Evolutionary conservation across 164 flowering plant genomes (phyloP), one percentile per base, ranked within the genome.

Genomic region (Dillenia turbinata): DNA sequence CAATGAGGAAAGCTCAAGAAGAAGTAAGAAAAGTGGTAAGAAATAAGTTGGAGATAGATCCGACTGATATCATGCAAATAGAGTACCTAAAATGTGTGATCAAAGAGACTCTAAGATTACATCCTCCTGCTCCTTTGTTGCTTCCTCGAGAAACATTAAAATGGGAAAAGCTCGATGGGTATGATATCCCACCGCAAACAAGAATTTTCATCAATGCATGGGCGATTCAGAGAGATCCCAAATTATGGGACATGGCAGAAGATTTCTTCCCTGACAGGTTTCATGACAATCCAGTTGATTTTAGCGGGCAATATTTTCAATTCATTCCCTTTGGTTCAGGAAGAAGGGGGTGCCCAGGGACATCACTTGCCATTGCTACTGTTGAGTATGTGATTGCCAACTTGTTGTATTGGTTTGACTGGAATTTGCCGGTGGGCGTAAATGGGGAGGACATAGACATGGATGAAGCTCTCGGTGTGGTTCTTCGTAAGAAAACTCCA

Each of bases 241-340:
- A 22, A 9, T 9, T 17, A 3, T 69, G 68, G 72, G 60, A 59
- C 5, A 53, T 47, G 2, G 59, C 72, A 13, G 55, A 69, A 7
- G 56, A 46, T 57, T 69, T 69, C 14, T 12, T 1, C 8, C 67
- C 72, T 15, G 69, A 65, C 53, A 60, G 69, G 17, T 65, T 65
- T 17, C 40, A 9, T 12, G 50, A 24, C 46, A 47, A 11, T 8
- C 10, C 40, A 2, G 15, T 60, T 16, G 65, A 70, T 65, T 61
- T 65, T n/a, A 47, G 43, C 49, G 70, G 75, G 19, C 66, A 62
- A 17, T 55, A 67, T 11, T 66, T 52, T 33, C 47, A 66, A 40
- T 53, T 46, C 58, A 47, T 71, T 0, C 70, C 71, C 2, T 71
- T 71, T 48, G 75, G 71, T 1, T 24, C 64, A 1, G 71, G 75